Evolutionary conservation across 148 eudicot species (phyloP), one percentile per base, ranked within the genome.

Genomic region (Pharnaceum exiguum): DNA sequence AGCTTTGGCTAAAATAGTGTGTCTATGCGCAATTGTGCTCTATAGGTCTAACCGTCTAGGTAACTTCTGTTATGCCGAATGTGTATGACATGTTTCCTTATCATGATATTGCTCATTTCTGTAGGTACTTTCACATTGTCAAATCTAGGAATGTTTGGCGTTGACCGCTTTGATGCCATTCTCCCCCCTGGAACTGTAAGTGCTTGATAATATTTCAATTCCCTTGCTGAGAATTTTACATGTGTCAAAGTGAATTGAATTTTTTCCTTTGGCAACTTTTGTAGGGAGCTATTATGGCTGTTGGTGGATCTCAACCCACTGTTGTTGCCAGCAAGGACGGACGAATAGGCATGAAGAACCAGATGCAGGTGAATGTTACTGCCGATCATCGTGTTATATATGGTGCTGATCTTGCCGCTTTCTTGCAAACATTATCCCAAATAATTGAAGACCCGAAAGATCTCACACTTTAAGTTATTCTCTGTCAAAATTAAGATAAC

Each of bases 281-380:
- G 2, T 60, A 83, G 90, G 95, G 90, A 54, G 96, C 96, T 52
- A 93, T 89, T 45, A 88, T 93, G 99, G 99, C 96, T 56, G 99
- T 93, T 66, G 99, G 99, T 31, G 81, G 89, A 54, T 88, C 99
- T 49, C 73, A 85, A 62, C 99, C 96, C 38, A 63, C 87, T 30
- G 77, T 89, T 53, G 89, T 89, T 51, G 99, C 80, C 53, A 76
- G 86, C 50, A 93, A 86, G 67, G 99, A 93, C 74, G 91, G 96
- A 35, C 81, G 95, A 30, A 89, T 93, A 47, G 96, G 99, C 69
- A 66, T 86, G 95, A 89, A 89, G 79, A 78, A 49, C 58, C 96
- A 89, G 72, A 94, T 94, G 98, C 98, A 93, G 96, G 98, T 93
- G 57, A 91, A 93, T 73, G 89, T 93, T 59, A 88, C 98, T 4